A percentile compares a stretch with the other conserved stretches of the same genome.
phyloP scores from a whole-genome alignment of 2,329 filamentous ascomycete species.

The Coleophoma cylindrospora region DNA sequence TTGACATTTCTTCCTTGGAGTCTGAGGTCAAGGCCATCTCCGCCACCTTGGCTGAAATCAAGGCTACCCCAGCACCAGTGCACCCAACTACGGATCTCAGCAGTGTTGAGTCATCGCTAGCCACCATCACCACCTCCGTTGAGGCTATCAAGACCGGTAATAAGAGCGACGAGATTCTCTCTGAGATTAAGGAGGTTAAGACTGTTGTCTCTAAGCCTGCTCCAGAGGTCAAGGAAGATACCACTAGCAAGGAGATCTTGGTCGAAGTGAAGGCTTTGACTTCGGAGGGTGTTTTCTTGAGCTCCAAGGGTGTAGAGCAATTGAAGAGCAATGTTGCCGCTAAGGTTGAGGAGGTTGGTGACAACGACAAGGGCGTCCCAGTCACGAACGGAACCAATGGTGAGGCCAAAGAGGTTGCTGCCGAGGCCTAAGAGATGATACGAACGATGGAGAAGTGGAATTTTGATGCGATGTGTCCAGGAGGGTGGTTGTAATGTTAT shows the following conservation, averaged over 20 bases:
- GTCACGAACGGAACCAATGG: not conserved
- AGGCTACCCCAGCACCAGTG: conserved; percentile 4
- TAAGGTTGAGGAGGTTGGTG: not conserved
- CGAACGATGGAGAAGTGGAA: too few species aligned
- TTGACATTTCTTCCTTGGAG: conserved; percentile 14
- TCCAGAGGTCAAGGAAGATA: not conserved
- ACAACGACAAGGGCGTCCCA: not conserved
- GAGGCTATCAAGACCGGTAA: not conserved
- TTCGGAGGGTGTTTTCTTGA: not conserved
- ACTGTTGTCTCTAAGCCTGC: not conserved
- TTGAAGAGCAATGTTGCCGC: not conserved
- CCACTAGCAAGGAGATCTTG: not conserved
- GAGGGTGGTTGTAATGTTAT: too few species aligned
- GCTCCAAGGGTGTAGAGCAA: not conserved
- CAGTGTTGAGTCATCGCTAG: not conserved
- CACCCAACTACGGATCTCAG: not conserved
- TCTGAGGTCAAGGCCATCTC: conserved; percentile 7
- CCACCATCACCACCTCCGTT: not conserved
- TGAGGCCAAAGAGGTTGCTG: too few species aligned
- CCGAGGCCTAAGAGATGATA: too few species aligned
- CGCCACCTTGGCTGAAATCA: conserved; percentile 12
- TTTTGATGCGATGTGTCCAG: too few species aligned
- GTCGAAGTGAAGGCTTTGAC: not conserved
- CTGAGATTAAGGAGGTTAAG: not conserved
- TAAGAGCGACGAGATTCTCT: not conserved